Conservation (phyloP, 306 rosid genomes). For the Luffa aegyptiaca region DNA sequence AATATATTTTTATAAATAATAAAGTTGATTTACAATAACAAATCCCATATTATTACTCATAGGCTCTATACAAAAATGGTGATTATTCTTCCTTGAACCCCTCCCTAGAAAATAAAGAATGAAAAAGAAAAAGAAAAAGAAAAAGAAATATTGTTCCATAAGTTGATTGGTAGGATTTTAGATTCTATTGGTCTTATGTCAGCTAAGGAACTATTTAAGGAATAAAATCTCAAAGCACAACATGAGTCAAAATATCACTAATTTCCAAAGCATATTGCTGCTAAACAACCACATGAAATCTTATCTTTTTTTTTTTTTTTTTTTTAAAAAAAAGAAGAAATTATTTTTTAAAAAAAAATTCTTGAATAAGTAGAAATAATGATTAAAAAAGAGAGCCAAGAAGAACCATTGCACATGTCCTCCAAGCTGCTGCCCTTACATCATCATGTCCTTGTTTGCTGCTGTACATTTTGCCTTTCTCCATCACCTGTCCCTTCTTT, state of each 20-base stretch:
- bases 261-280: not conserved
- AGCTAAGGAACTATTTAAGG: not conserved
- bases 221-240: not conserved
- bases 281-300: not conserved
- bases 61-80: not conserved
- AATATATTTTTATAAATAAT: not conserved
- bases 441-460: not conserved
- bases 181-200: not conserved
- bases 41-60: not conserved
- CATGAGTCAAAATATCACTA: not conserved
- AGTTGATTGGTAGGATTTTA: not conserved
- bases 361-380: not conserved
- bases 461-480: not conserved
- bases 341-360: not conserved
- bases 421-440: not conserved
- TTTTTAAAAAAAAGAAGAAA: not conserved
- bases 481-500: not conserved
- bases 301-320: not conserved
- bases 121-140: not conserved
- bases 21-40: not conserved
- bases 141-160: not conserved
- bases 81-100: not conserved
- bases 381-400: not conserved
- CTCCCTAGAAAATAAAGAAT: not conserved
- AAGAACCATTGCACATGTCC: not conserved